Evolutionary conservation across 257 asterid species (phyloP).

Genomic region (Gentiana macrophylla): DNA sequence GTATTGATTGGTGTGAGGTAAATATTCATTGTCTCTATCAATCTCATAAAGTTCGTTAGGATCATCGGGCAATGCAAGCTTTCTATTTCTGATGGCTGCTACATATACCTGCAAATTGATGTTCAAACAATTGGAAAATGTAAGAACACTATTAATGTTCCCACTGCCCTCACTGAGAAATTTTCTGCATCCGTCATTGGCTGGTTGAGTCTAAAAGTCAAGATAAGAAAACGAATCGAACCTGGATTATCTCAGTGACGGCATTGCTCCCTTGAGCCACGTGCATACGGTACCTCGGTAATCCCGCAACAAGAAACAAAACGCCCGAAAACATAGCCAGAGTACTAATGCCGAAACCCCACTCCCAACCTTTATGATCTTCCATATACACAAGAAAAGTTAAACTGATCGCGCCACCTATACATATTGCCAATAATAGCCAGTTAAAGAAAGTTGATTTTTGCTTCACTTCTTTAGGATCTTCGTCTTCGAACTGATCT

Average conservation of each 20-base stretch:
- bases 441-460: conserved; percentile 65
- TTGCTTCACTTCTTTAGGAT: conserved; percentile 34
- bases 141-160: not conserved
- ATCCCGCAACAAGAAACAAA: conserved; percentile 28
- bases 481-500: conserved; percentile 61
- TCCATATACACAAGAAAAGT: conserved; percentile 56
- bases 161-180: no score
- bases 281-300: conserved; percentile 43
- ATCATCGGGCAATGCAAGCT: conserved; percentile 39
- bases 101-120: conserved; percentile 36
- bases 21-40: conserved; percentile 27
- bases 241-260: conserved; percentile 46
- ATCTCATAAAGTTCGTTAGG: conserved; percentile 33
- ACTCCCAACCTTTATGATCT: conserved; percentile 68
- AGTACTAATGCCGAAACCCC: conserved; percentile 39
- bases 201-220: no score
- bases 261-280: conserved; percentile 51
- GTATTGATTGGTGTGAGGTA: conserved; percentile 39
- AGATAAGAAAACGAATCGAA: not conserved
- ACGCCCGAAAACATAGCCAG: conserved; percentile 39
- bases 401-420: conserved; percentile 45
- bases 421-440: conserved; percentile 39
- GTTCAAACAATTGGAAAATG: not conserved
- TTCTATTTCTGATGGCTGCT: conserved; percentile 46
- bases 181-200: no score